Base-by-base conservation (phyloP, 768 basidiomycete genomes). In the Lentinus tigrinus region DNA sequence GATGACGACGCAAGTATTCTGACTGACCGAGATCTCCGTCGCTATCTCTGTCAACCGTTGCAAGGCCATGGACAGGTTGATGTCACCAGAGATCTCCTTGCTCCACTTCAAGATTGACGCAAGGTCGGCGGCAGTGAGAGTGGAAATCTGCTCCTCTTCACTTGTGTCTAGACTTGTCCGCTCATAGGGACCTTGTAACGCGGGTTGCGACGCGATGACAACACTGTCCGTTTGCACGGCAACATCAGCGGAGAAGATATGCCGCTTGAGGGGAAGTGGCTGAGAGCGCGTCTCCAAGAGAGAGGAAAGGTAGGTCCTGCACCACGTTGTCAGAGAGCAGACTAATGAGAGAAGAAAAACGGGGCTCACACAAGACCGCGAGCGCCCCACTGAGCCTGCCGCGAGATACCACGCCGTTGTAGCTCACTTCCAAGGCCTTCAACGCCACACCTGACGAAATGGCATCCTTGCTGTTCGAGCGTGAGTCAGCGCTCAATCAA, bases 21-120 rank as follows among this genome's bases (percentile, higher is more conserved):
- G 83, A 2, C 87, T 87, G 2, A 83, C 83, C 42, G 84, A 88
- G 1, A 80, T 83, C 67, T 87, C 86, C 8, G 85, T 82, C 0
- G 85, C 83, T 56, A 89, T 88, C 70, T 89, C 87, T 0, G 89
- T 89, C 47, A 91, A 70, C 38, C 86, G 73, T 64, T 86, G 85
- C 26, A 89, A 72, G 10, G 87, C 87, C 81, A 65, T 48, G 4
- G 85, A 85, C 21, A 89, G 70, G 61, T 88, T 87, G 40, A 89
- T 87, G 68, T 88, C 86, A 37, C 85, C 83, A 0, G 87, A 87
- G 14, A 91, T 88, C 53, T 87, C 84, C 67, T 87, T 86, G 63
- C 85, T 88, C 83, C 86, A 88, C 64, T 84, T 86, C 31, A 89
- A 75, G 49, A 91, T 88, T 0, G 85, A 83, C 23, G 83, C 83